phyloP scores from a whole-genome alignment of 768 basidiomycete genomes.

The Suillus placidus region DNA sequence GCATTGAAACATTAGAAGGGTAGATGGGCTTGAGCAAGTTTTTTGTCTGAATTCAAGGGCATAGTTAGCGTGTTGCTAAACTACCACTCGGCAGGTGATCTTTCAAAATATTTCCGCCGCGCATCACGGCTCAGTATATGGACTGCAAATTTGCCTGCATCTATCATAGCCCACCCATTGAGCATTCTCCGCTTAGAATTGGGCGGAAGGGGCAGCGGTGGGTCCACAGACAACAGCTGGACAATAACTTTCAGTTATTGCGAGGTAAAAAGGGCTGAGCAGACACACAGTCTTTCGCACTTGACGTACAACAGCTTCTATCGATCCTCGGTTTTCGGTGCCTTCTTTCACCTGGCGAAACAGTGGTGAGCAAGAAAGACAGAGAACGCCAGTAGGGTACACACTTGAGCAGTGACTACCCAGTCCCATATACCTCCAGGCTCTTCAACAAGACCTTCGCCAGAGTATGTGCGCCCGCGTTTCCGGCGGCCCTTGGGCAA shows the following conservation, averaged over 20 bases:
- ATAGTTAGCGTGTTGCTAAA: background rate
- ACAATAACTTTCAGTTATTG: constrained; percentile 5
- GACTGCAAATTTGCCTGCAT: constrained; percentile 78
- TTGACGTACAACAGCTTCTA: constrained; percentile 71
- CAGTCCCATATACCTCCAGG: constrained; percentile 73
- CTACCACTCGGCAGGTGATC: constrained; percentile 32
- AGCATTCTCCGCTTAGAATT: constrained; percentile 62
- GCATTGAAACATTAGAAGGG: background rate
- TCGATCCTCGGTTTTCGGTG: constrained; percentile 75
- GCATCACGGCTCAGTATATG: constrained; percentile 73
- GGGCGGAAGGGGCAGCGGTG: constrained; percentile 62
- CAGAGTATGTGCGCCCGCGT: constrained; percentile 68
- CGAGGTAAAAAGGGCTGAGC: background rate
- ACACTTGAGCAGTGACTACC: constrained; percentile 73
- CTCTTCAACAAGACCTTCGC: constrained; percentile 58
- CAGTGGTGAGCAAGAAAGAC: background rate
- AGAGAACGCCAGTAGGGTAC: constrained; percentile 6
- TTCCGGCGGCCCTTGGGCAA: constrained; percentile 63
- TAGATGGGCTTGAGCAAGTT: background rate
- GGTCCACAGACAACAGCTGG: constrained; percentile 60
- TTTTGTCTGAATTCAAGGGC: background rate
- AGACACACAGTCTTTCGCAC: constrained; percentile 69
- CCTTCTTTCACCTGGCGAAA: constrained; percentile 74
- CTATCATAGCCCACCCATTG: constrained; percentile 84
- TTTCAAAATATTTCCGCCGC: constrained; percentile 65